phyloP scores from a whole-genome alignment of 257 asterid genomes.

The Solanum gracilifrons region DNA sequence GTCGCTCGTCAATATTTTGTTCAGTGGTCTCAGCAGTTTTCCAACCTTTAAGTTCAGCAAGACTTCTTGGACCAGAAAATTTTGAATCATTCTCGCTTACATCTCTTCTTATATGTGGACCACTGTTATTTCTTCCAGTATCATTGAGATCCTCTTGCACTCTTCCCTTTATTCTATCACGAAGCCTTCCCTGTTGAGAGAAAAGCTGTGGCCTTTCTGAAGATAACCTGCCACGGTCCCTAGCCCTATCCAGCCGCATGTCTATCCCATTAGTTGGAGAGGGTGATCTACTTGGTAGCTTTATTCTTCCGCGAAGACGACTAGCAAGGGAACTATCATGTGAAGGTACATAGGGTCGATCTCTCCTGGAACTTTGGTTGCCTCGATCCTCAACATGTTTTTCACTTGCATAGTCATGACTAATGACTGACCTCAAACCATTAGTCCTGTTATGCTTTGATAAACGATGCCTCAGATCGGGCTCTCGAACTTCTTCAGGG shows the following conservation, averaged over 20 bases:
- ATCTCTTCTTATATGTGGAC: constrained; percentile 37
- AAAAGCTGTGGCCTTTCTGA: constrained; percentile 27
- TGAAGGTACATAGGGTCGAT: constrained; percentile 13
- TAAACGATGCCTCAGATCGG: constrained; percentile 66
- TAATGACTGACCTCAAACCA: constrained; percentile 78
- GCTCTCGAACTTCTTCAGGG: constrained; percentile 34
- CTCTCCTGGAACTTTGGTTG: constrained; percentile 32
- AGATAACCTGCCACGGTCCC: constrained; percentile 34
- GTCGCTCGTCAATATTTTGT: constrained; percentile 24
- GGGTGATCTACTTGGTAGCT: constrained; percentile 43
- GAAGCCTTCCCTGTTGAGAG: constrained; percentile 43
- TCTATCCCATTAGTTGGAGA: constrained; percentile 26
- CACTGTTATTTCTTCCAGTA: constrained; percentile 33
- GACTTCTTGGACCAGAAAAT: constrained; percentile 66
- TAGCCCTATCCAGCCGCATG: constrained; percentile 22
- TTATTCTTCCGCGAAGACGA: constrained; percentile 73
- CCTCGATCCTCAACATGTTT: constrained; percentile 28
- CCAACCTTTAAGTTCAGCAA: constrained; percentile 58
- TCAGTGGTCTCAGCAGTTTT: constrained; percentile 31
- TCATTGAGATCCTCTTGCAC: constrained; percentile 32
- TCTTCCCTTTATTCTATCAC: constrained; percentile 50
- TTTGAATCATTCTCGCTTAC: constrained; percentile 14
- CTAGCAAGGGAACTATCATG: constrained; percentile 37
- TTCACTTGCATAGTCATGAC: constrained; percentile 45
- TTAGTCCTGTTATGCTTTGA: constrained; percentile 48